Evolutionary conservation across 73 alveolate genomes (phyloP).

Genomic region (Symbiodinium pilosum): DNA sequence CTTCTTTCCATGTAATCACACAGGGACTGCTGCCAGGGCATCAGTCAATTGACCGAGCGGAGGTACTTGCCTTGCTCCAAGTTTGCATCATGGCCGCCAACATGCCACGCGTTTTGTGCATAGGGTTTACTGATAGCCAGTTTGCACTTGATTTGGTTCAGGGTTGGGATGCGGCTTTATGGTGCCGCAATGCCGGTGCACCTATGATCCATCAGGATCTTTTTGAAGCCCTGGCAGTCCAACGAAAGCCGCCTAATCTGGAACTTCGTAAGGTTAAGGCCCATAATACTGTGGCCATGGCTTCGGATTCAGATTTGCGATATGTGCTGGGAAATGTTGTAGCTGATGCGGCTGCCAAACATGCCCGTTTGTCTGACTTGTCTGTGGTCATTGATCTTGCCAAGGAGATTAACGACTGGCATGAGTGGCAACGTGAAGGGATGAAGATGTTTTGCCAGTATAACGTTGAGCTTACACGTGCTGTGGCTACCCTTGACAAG

Average conservation of each 20-base stretch:
- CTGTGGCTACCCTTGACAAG: background rate
- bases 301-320: background rate
- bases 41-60: background rate
- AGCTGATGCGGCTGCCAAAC: background rate
- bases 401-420: background rate
- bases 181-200: too few species aligned
- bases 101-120: too few species aligned
- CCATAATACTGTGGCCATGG: background rate
- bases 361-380: background rate
- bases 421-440: background rate
- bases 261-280: background rate
- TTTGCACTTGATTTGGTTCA: background rate
- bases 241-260: too few species aligned
- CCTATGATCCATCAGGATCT: too few species aligned
- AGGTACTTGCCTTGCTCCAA: background rate
- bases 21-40: background rate
- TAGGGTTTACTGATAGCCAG: background rate
- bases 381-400: background rate
- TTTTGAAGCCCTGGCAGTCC: too few species aligned
- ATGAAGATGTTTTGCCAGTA: background rate
- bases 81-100: background rate
- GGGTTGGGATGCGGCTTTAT: background rate
- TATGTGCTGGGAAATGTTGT: background rate
- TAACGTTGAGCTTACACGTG: background rate
- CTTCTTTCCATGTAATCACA: background rate